These are phyloP conservation scores for Karstenula rhodostoma DNA, from an alignment of 2,329 filamentous ascomycete genomes.

Conservation along the genomic window DNA sequence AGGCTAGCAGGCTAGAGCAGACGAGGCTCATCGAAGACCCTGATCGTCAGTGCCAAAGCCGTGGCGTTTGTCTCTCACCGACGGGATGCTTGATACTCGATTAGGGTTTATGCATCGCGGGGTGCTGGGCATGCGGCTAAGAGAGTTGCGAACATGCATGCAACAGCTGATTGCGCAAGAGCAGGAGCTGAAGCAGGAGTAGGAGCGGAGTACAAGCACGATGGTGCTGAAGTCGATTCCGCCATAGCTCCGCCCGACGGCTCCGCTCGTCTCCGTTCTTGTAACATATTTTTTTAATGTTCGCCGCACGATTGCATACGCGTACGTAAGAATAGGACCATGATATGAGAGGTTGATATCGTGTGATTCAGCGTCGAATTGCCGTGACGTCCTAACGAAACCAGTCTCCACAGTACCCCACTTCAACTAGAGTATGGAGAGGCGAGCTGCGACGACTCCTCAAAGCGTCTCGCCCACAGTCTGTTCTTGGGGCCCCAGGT, in stretches of 20 bases:
- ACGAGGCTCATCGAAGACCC: conserved; percentile 4
- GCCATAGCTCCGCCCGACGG: background rate
- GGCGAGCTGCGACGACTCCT: background rate
- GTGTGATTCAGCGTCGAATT: background rate
- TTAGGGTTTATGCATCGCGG: background rate
- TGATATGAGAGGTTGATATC: background rate
- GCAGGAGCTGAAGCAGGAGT: too few relatives aligned
- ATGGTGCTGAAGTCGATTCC: background rate
- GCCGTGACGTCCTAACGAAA: background rate
- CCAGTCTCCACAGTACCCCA: conserved; percentile 5
- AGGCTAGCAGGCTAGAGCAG: background rate
- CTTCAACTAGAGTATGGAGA: conserved; percentile 3
- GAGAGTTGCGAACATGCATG: background rate
- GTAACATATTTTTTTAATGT: background rate
- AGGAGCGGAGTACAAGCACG: too few relatives aligned
- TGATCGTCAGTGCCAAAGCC: conserved; percentile 3
- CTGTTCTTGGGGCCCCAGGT: background rate
- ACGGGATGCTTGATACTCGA: background rate
- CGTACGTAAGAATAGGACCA: conserved; percentile 2
- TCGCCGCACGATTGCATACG: background rate
- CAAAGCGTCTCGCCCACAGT: background rate
- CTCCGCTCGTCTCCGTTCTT: background rate
- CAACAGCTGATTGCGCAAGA: background rate
- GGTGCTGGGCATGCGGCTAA: background rate
- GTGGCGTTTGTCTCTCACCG: background rate